These are phyloP conservation scores for Triticum timopheevii DNA, from an alignment of 176 grass and related monocot species.

Conservation along the genomic window DNA sequence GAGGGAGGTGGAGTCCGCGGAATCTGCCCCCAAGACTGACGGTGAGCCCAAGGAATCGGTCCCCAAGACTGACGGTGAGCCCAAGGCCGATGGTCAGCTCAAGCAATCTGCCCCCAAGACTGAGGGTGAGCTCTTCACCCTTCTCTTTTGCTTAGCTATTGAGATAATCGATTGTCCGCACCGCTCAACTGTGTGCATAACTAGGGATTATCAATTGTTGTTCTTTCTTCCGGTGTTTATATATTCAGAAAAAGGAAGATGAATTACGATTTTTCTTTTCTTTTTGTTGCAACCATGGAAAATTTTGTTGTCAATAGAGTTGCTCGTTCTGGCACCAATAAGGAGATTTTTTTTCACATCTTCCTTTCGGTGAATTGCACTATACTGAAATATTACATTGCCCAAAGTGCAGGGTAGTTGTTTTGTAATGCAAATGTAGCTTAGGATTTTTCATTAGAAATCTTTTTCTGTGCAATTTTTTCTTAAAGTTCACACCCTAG, in stretches of 20 bases:
- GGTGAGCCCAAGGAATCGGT: constrained; percentile 51
- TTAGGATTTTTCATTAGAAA: background rate
- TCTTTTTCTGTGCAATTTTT: background rate
- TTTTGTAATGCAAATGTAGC: background rate
- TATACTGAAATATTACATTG: background rate
- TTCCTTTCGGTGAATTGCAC: background rate
- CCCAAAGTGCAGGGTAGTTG: background rate
- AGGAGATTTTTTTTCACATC: background rate
- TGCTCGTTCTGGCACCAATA: background rate
- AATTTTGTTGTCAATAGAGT: background rate
- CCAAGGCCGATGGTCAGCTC: constrained; percentile 42
- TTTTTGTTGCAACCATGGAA: background rate
- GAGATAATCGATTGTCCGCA: background rate
- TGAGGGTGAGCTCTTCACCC: constrained; percentile 26
- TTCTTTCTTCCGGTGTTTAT: background rate
- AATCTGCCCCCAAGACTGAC: constrained; percentile 45
- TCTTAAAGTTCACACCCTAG: background rate
- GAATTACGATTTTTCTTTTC: background rate
- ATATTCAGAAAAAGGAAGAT: background rate
- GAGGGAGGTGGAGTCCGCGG: constrained; percentile 69
- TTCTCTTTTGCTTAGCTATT: background rate
- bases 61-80: constrained; percentile 41
- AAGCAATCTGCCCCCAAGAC: constrained; percentile 58
- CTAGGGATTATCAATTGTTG: background rate
- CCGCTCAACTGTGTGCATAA: background rate